phyloP scores from a whole-genome alignment of 495 filamentous ascomycete species.

The Xylaria acuta region DNA sequence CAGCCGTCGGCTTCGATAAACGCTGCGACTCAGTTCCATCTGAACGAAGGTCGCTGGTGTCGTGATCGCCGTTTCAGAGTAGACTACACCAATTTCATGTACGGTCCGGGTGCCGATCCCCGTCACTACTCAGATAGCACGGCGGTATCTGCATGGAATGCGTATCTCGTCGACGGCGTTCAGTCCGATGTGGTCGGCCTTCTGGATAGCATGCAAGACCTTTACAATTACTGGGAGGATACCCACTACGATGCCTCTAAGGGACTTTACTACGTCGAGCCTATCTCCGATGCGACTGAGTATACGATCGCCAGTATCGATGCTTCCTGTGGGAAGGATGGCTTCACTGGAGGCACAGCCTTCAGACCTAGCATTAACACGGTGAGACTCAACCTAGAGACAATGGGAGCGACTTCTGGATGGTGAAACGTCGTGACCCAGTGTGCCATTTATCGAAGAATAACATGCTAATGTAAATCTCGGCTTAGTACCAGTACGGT shows the following conservation, averaged over 20 bases:
- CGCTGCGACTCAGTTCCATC: constrained; percentile 41
- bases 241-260: constrained; percentile 27
- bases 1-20: constrained; percentile 34
- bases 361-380: constrained; percentile 44
- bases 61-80: constrained; percentile 42
- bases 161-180: constrained; percentile 42
- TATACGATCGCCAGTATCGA: constrained; percentile 44
- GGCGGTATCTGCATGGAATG: constrained; percentile 40
- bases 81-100: constrained; percentile 38
- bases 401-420: background rate
- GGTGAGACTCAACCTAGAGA: constrained; percentile 7
- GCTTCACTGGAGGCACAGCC: constrained; percentile 37
- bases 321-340: constrained; percentile 33
- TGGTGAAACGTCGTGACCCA: background rate
- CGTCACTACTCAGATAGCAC: constrained; percentile 38
- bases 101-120: constrained; percentile 17
- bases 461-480: background rate
- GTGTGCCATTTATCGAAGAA: background rate
- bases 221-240: background rate
- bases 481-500: constrained; percentile 40
- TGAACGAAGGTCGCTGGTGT: constrained; percentile 43
- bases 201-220: constrained; percentile 34
- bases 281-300: constrained; percentile 42
- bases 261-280: constrained; percentile 40
- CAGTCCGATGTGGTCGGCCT: constrained; percentile 29